A percentile compares a stretch with the other conserved stretches of the same genome.
These are phyloP conservation scores for Hypoxylon sp. DNA, from an alignment of 2,329 filamentous ascomycete genomes.

Conservation along the genomic window DNA sequence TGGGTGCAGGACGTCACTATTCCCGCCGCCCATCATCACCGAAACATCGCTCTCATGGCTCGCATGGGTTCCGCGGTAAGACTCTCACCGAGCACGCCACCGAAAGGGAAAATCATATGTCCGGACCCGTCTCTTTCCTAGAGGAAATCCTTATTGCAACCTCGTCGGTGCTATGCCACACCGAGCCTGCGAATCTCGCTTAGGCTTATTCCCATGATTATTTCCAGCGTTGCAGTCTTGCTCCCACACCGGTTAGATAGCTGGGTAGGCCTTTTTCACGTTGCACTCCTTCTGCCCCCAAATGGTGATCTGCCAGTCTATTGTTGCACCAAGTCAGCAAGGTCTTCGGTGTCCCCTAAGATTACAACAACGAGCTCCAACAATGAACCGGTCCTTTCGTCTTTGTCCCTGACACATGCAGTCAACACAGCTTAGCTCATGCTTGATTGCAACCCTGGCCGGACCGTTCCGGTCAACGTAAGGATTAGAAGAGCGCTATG, in stretches of 20 bases:
- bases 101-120: not conserved
- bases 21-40: not conserved
- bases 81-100: too few species aligned
- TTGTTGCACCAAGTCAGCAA: not conserved
- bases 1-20: not conserved
- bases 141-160: not conserved
- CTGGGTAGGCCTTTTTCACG: not conserved
- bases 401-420: not conserved
- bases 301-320: not conserved
- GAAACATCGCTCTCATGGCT: too few species aligned
- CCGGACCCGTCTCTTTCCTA: not conserved
- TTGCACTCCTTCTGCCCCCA: not conserved
- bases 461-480: conserved; percentile 17
- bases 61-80: too few species aligned
- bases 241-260: not conserved
- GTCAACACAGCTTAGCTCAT: not conserved
- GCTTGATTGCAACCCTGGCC: conserved; percentile 6
- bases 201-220: not conserved
- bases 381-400: not conserved
- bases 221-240: not conserved
- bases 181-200: too few species aligned
- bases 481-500: conserved; percentile 3
- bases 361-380: not conserved
- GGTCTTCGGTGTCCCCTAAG: not conserved
- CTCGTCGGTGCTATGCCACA: not conserved